A percentile compares a stretch with the other conserved stretches of the same genome.
Conservation (phyloP, 345 rosid genomes). For the Heritiera littoralis region DNA sequence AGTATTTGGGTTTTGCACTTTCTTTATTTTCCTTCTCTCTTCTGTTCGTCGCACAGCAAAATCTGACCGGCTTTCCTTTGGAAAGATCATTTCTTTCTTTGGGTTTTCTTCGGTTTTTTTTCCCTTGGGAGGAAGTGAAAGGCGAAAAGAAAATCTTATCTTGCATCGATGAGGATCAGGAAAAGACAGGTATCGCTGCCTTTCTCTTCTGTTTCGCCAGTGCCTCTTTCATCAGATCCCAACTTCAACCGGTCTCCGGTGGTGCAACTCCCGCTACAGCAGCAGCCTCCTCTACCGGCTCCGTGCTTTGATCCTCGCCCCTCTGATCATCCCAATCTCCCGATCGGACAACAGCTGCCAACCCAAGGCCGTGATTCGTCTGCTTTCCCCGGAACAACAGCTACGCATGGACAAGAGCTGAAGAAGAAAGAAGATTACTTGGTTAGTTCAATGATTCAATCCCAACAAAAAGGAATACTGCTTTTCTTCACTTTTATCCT, state of each 20-base stretch:
- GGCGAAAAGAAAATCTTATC: neutral
- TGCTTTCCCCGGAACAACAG: slow-evolving; percentile 1
- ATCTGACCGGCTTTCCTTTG: slow-evolving; percentile 13
- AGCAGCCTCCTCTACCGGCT: slow-evolving; percentile 5
- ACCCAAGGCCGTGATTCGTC: slow-evolving; percentile 25
- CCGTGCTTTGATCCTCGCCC: slow-evolving; percentile 24
- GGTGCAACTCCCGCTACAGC: slow-evolving; percentile 50
- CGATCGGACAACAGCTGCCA: slow-evolving; percentile 33
- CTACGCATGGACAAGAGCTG: neutral
- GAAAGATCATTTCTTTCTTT: slow-evolving; percentile 24
- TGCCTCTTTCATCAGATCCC: slow-evolving; percentile 89
- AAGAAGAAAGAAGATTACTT: slow-evolving; percentile 32
- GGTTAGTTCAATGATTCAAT: slow-evolving; percentile 36
- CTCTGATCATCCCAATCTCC: slow-evolving; percentile 43
- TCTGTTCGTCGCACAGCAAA: neutral
- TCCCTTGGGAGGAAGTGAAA: neutral
- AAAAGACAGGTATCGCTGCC: slow-evolving; percentile 76
- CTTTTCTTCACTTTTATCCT: slow-evolving; percentile 6
- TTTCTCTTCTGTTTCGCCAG: slow-evolving; percentile 73
- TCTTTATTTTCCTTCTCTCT: slow-evolving; percentile 10
- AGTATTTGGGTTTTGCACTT: slow-evolving; percentile 34
- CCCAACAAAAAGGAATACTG: neutral
- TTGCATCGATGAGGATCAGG: slow-evolving; percentile 87
- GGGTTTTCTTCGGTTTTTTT: neutral
- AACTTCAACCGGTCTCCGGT: slow-evolving; percentile 47